These are phyloP conservation scores for Tilletia horrida DNA, from an alignment of 1,284 basidiomycete genomes.

Conservation along the genomic window DNA sequence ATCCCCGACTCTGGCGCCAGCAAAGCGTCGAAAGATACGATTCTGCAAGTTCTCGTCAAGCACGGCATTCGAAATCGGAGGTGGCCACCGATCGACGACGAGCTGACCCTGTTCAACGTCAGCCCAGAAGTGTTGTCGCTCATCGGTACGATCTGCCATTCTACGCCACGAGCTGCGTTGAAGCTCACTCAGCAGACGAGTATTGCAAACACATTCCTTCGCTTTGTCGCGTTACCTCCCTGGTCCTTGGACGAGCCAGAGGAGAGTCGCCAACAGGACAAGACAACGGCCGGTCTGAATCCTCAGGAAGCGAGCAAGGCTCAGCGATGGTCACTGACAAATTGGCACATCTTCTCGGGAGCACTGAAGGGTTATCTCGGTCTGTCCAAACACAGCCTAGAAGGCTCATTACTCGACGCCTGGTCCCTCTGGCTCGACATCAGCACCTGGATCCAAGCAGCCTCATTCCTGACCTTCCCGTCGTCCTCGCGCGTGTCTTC, in stretches of 20 bases:
- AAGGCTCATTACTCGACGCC: slow-evolving; percentile 4
- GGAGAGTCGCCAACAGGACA: neutral
- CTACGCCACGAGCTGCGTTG: slow-evolving; percentile 3
- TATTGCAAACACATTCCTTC: neutral
- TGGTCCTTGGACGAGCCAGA: neutral
- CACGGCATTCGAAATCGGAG: neutral
- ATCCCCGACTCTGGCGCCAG: neutral
- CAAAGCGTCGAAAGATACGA: neutral
- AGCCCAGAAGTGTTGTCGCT: slow-evolving; percentile 6
- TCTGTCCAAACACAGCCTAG: slow-evolving; percentile 8
- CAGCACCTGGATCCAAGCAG: neutral
- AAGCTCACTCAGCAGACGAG: slow-evolving; percentile 6
- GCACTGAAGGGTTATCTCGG: neutral
- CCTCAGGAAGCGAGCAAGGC: neutral
- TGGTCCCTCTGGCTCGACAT: slow-evolving; percentile 13
- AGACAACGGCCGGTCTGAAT: neutral
- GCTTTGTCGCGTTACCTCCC: neutral
- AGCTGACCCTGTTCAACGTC: neutral
- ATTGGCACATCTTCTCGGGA: neutral
- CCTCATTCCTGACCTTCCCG: neutral
- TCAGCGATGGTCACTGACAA: neutral
- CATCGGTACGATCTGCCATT: neutral
- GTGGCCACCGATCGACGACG: neutral
- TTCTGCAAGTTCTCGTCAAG: slow-evolving; percentile 6
- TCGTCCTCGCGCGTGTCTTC: neutral